A percentile compares a stretch with the other conserved stretches of the same genome.
These are phyloP conservation scores for Talaromyces trachyspermus DNA, from an alignment of 495 filamentous ascomycete genomes.

Conservation along the genomic window DNA sequence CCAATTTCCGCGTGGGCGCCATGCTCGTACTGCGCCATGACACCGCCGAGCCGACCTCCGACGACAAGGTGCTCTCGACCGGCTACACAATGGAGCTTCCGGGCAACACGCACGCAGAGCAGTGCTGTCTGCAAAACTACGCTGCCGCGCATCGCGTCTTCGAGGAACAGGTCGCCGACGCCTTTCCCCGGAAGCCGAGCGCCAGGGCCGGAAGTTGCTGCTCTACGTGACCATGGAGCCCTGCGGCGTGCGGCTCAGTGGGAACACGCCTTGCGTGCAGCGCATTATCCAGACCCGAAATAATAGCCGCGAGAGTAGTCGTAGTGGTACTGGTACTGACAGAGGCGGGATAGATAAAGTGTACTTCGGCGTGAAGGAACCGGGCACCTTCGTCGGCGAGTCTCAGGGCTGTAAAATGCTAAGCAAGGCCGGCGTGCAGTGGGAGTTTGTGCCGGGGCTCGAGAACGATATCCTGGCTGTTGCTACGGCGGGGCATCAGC, in stretches of 20 bases:
- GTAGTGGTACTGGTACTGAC: conserved; percentile 14
- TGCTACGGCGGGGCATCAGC: conserved; percentile 71
- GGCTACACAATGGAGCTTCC: conserved; percentile 87
- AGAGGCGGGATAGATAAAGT: conserved; percentile 62
- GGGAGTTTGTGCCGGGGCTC: conserved; percentile 63
- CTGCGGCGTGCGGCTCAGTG: conserved; percentile 72
- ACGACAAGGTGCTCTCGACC: conserved; percentile 61
- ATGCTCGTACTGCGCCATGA: conserved; percentile 54
- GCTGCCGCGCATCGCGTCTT: conserved; percentile 40
- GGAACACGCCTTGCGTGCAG: conserved; percentile 76
- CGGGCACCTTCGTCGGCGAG: conserved; percentile 74
- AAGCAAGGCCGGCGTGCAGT: conserved; percentile 64
- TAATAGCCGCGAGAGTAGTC: not conserved
- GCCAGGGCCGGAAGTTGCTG: conserved; percentile 38
- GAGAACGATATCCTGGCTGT: conserved; percentile 75
- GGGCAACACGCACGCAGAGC: conserved; percentile 94
- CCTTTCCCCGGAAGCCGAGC: conserved; percentile 39
- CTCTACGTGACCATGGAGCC: conserved; percentile 96
- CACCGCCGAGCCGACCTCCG: conserved; percentile 28
- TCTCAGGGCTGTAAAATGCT: conserved; percentile 69
- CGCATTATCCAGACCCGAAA: conserved; percentile 57
- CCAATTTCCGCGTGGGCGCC: conserved; percentile 91
- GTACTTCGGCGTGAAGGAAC: conserved; percentile 83
- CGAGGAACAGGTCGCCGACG: conserved; percentile 42
- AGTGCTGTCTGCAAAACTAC: conserved; percentile 79